Conservation (phyloP, 2,329 filamentous ascomycete genomes). For the Fusarium guadeloupense region DNA sequence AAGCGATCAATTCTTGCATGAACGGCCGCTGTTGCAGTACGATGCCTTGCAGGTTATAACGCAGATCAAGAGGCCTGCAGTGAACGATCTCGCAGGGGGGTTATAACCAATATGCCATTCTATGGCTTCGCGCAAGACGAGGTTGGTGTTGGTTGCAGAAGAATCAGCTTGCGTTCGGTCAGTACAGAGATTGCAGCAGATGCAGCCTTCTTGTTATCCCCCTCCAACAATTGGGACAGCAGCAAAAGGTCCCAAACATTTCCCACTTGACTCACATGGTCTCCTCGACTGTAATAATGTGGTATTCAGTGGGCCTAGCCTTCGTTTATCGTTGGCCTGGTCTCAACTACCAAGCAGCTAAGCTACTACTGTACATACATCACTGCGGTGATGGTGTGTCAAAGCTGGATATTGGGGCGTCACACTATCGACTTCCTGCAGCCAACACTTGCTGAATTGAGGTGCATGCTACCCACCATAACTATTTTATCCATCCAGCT, state of each 20-base stretch:
- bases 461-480: neutral
- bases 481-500: neutral
- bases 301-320: neutral
- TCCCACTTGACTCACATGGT: neutral
- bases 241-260: neutral
- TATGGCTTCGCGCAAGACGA: neutral
- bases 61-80: too few relatives aligned
- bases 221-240: conserved; percentile 1
- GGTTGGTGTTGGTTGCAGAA: neutral
- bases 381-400: neutral
- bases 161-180: neutral
- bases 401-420: neutral
- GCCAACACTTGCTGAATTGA: conserved; percentile 5
- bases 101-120: neutral
- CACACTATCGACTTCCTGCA: conserved; percentile 15
- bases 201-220: neutral
- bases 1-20: neutral
- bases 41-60: too few relatives aligned
- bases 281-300: neutral
- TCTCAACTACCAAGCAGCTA: conserved; percentile 1
- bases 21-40: neutral
- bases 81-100: neutral
- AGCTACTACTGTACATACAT: too few relatives aligned
- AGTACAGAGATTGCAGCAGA: neutral
- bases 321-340: neutral